Conservation (phyloP, 257 asterid genomes). For the Solanum tacnaense region DNA sequence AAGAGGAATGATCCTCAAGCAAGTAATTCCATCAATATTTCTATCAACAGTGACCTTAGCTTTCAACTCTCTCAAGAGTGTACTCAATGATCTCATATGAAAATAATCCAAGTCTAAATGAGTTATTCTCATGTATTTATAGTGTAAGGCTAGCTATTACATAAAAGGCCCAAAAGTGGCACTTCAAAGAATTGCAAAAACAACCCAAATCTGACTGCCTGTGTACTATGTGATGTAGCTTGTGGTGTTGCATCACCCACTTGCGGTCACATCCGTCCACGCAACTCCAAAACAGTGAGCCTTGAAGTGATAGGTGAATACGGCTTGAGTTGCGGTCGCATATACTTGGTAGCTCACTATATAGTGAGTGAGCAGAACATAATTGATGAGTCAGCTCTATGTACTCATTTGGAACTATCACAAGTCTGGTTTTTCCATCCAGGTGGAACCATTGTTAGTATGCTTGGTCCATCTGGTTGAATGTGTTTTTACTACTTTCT, state of each 20-base stretch:
- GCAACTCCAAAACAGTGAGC: background rate
- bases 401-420: background rate
- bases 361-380: background rate
- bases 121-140: background rate
- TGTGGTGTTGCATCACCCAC: background rate
- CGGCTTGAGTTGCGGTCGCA: background rate
- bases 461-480: background rate
- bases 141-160: background rate
- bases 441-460: background rate
- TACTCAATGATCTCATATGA: background rate
- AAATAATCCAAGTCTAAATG: background rate
- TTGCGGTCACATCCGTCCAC: background rate
- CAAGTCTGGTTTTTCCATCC: background rate
- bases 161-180: background rate
- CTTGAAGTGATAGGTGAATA: too few species aligned
- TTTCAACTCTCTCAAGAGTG: background rate
- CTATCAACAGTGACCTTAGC: background rate
- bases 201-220: background rate
- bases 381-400: background rate
- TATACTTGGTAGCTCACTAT: background rate
- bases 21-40: background rate
- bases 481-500: background rate
- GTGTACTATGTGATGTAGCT: background rate
- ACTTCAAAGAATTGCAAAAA: background rate
- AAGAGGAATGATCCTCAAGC: background rate